Evolutionary conservation across 2,329 filamentous ascomycete species (phyloP).

Genomic region (Aureobasidium subglaciale): DNA sequence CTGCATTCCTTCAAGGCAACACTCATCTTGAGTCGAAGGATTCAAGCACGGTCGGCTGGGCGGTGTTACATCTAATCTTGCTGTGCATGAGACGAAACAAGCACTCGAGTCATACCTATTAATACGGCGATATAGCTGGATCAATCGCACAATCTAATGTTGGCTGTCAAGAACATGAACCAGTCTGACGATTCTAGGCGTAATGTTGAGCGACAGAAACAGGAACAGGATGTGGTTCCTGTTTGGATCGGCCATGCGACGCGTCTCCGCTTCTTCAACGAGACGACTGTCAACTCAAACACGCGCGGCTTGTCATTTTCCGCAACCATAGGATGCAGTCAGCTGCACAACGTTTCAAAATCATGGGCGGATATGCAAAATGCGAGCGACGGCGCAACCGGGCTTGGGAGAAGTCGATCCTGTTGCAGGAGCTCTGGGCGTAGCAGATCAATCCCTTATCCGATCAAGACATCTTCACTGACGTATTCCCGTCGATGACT

Average conservation of each 20-base stretch:
- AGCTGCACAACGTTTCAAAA: neutral
- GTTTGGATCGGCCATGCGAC: neutral
- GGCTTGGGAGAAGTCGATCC: neutral
- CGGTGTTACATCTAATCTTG: neutral
- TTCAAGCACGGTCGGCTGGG: neutral
- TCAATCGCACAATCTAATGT: neutral
- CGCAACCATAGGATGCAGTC: neutral
- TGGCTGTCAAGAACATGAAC: neutral
- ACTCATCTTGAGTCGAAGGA: neutral
- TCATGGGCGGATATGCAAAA: neutral
- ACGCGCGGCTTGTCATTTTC: neutral
- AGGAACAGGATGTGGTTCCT: neutral
- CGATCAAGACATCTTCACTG: neutral
- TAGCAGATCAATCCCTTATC: neutral
- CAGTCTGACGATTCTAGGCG: neutral
- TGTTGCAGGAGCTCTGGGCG: neutral
- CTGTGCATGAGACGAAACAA: neutral
- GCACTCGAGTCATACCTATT: neutral
- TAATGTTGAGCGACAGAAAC: neutral
- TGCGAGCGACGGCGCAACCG: neutral
- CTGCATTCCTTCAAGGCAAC: neutral
- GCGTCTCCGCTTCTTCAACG: neutral
- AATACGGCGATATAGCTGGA: neutral
- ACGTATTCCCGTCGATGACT: conserved; percentile 3
- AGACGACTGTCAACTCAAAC: neutral